These are phyloP conservation scores for Boletus calvinii DNA, from an alignment of 1,284 basidiomycete species.

Conservation along the genomic window DNA sequence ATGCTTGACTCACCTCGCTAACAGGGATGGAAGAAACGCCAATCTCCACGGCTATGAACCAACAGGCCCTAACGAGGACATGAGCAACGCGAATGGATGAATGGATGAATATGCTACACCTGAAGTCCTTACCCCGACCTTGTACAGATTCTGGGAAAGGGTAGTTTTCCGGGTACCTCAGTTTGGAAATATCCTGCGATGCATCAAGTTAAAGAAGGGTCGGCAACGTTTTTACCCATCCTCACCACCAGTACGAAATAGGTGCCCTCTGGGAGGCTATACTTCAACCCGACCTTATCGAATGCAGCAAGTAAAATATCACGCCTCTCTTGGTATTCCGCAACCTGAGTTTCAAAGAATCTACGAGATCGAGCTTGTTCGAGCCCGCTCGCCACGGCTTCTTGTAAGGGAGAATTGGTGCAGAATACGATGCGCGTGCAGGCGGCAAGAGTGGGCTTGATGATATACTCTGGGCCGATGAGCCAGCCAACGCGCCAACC, in stretches of 20 bases:
- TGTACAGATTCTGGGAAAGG: conserved; percentile 75
- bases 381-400: conserved; percentile 86
- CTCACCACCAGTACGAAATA: conserved; percentile 87
- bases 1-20: conserved; percentile 68
- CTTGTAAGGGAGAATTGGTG: conserved; percentile 88
- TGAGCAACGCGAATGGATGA: neutral
- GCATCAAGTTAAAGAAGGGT: conserved; percentile 5
- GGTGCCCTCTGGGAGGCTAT: conserved; percentile 83
- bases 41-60: conserved; percentile 88
- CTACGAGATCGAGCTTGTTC: conserved; percentile 69
- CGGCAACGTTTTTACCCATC: neutral
- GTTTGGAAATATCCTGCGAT: conserved; percentile 72
- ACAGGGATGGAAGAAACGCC: conserved; percentile 92
- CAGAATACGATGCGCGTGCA: conserved; percentile 95
- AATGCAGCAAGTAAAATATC: conserved; percentile 74
- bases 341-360: conserved; percentile 80
- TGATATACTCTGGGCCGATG: conserved; percentile 83
- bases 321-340: conserved; percentile 83
- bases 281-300: conserved; percentile 83
- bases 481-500: conserved; percentile 99
- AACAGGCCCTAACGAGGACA: conserved; percentile 61
- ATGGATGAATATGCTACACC: conserved; percentile 36
- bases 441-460: conserved; percentile 85
- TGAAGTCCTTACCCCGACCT: conserved; percentile 87
- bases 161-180: conserved; percentile 84